These are phyloP conservation scores for Agapanthus africanus DNA, from an alignment of 106 monocot genomes.

Conservation along the genomic window DNA sequence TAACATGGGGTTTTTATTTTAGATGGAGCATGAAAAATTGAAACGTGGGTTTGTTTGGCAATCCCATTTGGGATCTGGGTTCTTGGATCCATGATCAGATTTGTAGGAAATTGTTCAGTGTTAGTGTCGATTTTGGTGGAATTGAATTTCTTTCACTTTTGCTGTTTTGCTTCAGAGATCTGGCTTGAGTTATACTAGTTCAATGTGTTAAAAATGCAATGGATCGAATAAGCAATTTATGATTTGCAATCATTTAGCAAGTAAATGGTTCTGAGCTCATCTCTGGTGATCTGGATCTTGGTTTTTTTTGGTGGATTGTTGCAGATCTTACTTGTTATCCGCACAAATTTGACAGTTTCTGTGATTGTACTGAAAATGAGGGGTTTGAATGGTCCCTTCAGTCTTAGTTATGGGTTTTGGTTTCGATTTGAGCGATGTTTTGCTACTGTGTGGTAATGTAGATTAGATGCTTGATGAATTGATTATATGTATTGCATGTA, in stretches of 20 bases:
- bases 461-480: not conserved
- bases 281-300: not conserved
- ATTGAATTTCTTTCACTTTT: not conserved
- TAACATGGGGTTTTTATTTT: not conserved
- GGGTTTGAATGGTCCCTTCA: not conserved
- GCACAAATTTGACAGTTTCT: not conserved
- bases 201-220: not conserved
- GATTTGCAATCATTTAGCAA: not conserved
- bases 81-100: not conserved
- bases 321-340: slow-evolving; percentile 1
- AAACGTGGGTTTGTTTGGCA: not conserved
- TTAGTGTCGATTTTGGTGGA: not conserved
- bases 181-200: not conserved
- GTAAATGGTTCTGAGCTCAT: not conserved
- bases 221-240: not conserved
- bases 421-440: not conserved
- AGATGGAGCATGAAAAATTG: not conserved
- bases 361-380: not conserved
- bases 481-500: not conserved
- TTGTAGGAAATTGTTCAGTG: not conserved
- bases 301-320: not conserved
- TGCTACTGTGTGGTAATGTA: not conserved
- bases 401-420: not conserved
- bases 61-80: not conserved
- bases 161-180: not conserved